phyloP scores from a whole-genome alignment of 2,329 filamentous ascomycete species.

The Fusarium veterinarium region DNA sequence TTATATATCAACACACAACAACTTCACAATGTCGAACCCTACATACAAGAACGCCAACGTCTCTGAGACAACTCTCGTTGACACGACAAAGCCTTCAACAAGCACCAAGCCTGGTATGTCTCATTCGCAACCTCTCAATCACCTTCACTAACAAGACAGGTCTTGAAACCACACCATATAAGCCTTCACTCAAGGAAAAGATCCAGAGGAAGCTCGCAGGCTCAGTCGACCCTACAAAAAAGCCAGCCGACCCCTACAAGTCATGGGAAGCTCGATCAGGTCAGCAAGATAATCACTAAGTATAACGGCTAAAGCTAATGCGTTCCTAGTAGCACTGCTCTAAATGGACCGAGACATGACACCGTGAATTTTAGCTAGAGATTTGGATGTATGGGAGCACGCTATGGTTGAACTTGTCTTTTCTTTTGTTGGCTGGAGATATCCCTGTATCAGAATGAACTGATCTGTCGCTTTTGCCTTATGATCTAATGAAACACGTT shows the following conservation, averaged over 20 bases:
- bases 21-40: slow-evolving; percentile 33
- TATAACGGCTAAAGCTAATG: background rate
- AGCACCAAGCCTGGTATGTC: slow-evolving; percentile 34
- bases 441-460: slow-evolving; percentile 25
- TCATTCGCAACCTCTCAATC: too few species aligned
- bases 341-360: background rate
- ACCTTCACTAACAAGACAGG: slow-evolving; percentile 8
- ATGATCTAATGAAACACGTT: background rate
- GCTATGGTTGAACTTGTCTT: background rate
- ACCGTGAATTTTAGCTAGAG: slow-evolving; percentile 2
- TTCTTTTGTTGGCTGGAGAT: slow-evolving; percentile 5
- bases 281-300: slow-evolving; percentile 16
- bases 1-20: background rate
- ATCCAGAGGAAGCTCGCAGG: slow-evolving; percentile 38
- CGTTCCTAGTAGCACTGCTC: slow-evolving; percentile 31
- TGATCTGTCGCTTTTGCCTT: slow-evolving; percentile 1
- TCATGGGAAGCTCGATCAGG: slow-evolving; percentile 44
- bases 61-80: slow-evolving; percentile 43
- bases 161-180: slow-evolving; percentile 8
- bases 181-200: slow-evolving; percentile 39
- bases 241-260: slow-evolving; percentile 37
- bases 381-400: background rate
- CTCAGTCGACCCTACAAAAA: slow-evolving; percentile 38
- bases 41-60: slow-evolving; percentile 37
- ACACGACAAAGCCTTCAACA: slow-evolving; percentile 24